Evolutionary conservation across 2,329 filamentous ascomycete genomes (phyloP).

Genomic region (Trichophyton simii): DNA sequence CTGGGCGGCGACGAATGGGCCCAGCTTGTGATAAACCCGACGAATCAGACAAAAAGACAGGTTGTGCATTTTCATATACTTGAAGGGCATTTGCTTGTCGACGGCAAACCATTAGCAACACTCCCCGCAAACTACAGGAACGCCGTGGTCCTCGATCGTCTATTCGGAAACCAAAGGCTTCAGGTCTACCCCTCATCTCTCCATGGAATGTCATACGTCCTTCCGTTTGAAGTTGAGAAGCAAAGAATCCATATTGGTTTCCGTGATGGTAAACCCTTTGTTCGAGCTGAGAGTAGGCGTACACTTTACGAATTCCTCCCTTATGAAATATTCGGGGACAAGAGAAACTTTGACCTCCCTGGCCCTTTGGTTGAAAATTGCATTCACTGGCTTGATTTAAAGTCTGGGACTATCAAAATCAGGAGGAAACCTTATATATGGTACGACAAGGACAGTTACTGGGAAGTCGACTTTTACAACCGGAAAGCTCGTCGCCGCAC

Average conservation of each 20-base stretch:
- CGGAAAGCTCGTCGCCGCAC: slow-evolving; percentile 18
- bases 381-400: slow-evolving; percentile 38
- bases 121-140: slow-evolving; percentile 20
- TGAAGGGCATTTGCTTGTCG: slow-evolving; percentile 23
- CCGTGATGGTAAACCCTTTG: slow-evolving; percentile 20
- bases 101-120: slow-evolving; percentile 20
- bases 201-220: slow-evolving; percentile 20
- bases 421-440: slow-evolving; percentile 14
- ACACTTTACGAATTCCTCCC: slow-evolving; percentile 22
- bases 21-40: background rate
- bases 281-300: slow-evolving; percentile 18
- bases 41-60: background rate
- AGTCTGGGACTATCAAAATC: slow-evolving; percentile 21
- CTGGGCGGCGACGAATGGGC: background rate
- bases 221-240: slow-evolving; percentile 19
- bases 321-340: slow-evolving; percentile 16
- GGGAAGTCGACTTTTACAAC: slow-evolving; percentile 18
- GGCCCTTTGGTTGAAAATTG: slow-evolving; percentile 28
- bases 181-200: slow-evolving; percentile 17
- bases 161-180: slow-evolving; percentile 17
- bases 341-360: slow-evolving; percentile 19
- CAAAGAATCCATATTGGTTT: slow-evolving; percentile 17
- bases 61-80: slow-evolving; percentile 22
- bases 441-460: slow-evolving; percentile 22
- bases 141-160: slow-evolving; percentile 15